Conservation (phyloP, 2,329 filamentous ascomycete species). For the Penicillium sp. region DNA sequence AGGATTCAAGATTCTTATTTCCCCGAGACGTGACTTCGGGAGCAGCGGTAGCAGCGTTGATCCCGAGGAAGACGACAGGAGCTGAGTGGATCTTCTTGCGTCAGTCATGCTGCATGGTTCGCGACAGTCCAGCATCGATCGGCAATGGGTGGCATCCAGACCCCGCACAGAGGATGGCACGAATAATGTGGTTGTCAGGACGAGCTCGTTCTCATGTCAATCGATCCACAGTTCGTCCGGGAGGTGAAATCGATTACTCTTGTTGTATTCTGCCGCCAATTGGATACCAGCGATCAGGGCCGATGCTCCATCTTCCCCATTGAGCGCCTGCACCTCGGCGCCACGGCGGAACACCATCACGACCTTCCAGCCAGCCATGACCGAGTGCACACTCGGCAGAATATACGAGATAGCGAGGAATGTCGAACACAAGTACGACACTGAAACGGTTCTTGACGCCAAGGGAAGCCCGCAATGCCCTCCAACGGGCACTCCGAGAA, state of each 20-base stretch:
- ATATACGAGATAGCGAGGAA: neutral
- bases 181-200: neutral
- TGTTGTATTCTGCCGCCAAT: neutral
- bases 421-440: neutral
- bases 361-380: constrained; percentile 21
- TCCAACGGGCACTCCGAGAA: constrained; percentile 12
- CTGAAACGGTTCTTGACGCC: neutral
- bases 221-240: constrained; percentile 19
- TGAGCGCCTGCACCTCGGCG: constrained; percentile 1
- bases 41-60: constrained; percentile 3
- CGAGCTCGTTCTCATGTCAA: constrained; percentile 7
- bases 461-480: neutral
- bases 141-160: constrained; percentile 5
- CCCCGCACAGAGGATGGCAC: constrained; percentile 6
- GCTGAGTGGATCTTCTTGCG: constrained; percentile 16
- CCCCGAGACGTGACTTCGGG: constrained; percentile 7
- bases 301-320: constrained; percentile 3
- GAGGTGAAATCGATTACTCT: constrained; percentile 5
- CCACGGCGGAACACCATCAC: neutral
- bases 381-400: neutral
- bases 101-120: constrained; percentile 19
- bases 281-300: constrained; percentile 9
- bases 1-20: neutral
- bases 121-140: constrained; percentile 10
- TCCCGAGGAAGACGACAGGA: constrained; percentile 3